Base-by-base conservation (phyloP, 805 yeast genomes). In the Metschnikowia lachancei region DNA sequence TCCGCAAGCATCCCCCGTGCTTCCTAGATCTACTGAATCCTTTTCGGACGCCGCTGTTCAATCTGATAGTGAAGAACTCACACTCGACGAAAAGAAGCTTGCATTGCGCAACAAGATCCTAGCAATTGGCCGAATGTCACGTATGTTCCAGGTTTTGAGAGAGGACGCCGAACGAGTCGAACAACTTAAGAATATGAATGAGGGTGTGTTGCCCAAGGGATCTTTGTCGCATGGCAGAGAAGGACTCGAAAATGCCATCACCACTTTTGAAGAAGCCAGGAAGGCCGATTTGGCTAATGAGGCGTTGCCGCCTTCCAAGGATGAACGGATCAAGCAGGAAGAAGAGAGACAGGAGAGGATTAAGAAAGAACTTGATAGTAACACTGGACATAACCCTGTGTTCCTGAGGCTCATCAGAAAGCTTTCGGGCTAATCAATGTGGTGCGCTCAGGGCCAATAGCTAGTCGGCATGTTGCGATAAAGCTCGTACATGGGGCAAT, bases 91-190 rank as follows among this genome's bases (percentile, higher is more conserved):
- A 5, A 66, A 69, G 52, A 56, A 67, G 41, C 58, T 77, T 54
- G 83, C 88, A 1, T 70, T 90, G 49, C 78, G 92, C 53, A 90
- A 87, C 66, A 92, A 92, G 74, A 87, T 94, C 43, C 68, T 92
- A 58, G 98, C 98, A 12, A 94, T 92, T 66, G 98, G 98, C n/a
- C 80, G 96, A 55, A 88, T 92, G 55, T 85, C 96, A 19, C 78
- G 97, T 47, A 88, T 92, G 95, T 91, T 86, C 67, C 85, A 83
- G 52, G 85, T 91, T 7, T 74, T 92, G 57, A 78, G 97, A 54
- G 90, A 88, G 62, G 96, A 92, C 60, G 78, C 91, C 39, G 97
- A 88, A 64, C 82, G 81, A 54, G 94, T 92, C 41, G 83, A 84
- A 41, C 88, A 85, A 59, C 74, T 92, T 58, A 88, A 89, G 67